phyloP scores from a whole-genome alignment of 148 eudicot species.

The Chenopodium berlandieri region DNA sequence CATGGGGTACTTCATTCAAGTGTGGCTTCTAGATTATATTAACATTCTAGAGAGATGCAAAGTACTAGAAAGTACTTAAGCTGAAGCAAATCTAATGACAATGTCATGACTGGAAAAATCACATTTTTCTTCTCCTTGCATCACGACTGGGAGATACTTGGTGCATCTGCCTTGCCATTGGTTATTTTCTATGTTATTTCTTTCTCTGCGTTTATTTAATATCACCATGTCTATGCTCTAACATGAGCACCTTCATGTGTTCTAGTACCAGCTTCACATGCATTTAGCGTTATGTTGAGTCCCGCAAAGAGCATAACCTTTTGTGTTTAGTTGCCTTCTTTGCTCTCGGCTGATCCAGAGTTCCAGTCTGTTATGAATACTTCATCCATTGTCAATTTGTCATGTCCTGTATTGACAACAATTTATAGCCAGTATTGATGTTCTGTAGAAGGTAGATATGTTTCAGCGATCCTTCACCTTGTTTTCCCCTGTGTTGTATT shows the following conservation, averaged over 20 bases:
- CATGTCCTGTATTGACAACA: not conserved
- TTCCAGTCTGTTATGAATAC: not conserved
- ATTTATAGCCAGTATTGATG: not conserved
- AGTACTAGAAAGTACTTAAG: not conserved
- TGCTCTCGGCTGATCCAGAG: not conserved
- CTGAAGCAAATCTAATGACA: not conserved
- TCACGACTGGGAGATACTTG: conserved; percentile 51
- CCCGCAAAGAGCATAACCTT: too few relatives aligned
- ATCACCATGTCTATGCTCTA: too few relatives aligned
- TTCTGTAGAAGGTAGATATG: not conserved
- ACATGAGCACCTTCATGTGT: too few relatives aligned
- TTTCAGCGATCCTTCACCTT: not conserved
- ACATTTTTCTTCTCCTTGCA: not conserved
- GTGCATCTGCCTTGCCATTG: conserved; percentile 63
- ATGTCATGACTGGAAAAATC: not conserved
- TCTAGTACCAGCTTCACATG: too few relatives aligned
- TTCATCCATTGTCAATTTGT: not conserved
- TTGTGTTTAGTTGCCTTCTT: not conserved
- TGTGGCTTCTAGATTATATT: not conserved
- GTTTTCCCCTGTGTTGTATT: not conserved
- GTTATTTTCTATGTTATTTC: conserved; percentile 14
- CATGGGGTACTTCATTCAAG: not conserved
- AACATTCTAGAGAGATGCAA: not conserved
- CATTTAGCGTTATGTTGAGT: too few relatives aligned
- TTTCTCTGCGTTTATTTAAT: too few relatives aligned